Percentiles rank a stretch among this genome's conserved stretches.
phyloP scores from a whole-genome alignment of 2,329 filamentous ascomycete genomes.

The Sphaceloma murrayae region DNA sequence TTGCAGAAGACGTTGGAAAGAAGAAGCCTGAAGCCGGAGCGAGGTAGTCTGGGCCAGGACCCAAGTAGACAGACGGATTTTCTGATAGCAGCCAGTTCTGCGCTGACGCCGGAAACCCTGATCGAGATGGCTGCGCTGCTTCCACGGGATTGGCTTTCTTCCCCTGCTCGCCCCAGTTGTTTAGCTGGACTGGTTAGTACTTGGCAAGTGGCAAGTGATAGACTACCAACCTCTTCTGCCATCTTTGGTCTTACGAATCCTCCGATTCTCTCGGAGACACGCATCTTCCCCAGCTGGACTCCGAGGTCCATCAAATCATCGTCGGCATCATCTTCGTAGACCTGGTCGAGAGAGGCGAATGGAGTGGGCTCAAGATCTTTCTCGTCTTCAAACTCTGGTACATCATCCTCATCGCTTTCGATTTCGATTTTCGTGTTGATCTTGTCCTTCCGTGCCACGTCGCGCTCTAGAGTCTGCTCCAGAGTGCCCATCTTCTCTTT shows the following conservation, averaged over 20 bases:
- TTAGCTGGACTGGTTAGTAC: neutral
- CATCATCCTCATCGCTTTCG: slow-evolving; percentile 47
- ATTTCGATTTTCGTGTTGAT: slow-evolving; percentile 35
- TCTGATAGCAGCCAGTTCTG: slow-evolving; percentile 15
- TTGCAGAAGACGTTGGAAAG: slow-evolving; percentile 45
- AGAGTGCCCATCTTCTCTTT: slow-evolving; percentile 69
- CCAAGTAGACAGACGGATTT: slow-evolving; percentile 43
- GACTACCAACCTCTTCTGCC: slow-evolving; percentile 52
- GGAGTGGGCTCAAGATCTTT: slow-evolving; percentile 52
- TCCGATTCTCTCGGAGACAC: slow-evolving; percentile 63
- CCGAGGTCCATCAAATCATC: slow-evolving; percentile 64
- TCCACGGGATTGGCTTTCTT: neutral
- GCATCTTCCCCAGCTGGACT: slow-evolving; percentile 60
- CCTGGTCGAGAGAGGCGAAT: slow-evolving; percentile 54
- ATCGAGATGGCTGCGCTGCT: neutral
- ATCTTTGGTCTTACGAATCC: slow-evolving; percentile 62
- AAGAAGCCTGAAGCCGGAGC: slow-evolving; percentile 59
- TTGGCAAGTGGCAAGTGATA: neutral
- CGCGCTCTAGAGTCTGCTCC: slow-evolving; percentile 59
- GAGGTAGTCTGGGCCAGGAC: slow-evolving; percentile 56
- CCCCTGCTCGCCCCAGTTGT: slow-evolving; percentile 5
- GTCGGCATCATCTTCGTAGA: slow-evolving; percentile 56
- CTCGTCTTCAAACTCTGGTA: slow-evolving; percentile 43
- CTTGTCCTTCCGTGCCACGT: slow-evolving; percentile 45
- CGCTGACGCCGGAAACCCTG: neutral